Conservation (phyloP, 2,329 filamentous ascomycete species). For the Colletotrichum orbiculare region DNA sequence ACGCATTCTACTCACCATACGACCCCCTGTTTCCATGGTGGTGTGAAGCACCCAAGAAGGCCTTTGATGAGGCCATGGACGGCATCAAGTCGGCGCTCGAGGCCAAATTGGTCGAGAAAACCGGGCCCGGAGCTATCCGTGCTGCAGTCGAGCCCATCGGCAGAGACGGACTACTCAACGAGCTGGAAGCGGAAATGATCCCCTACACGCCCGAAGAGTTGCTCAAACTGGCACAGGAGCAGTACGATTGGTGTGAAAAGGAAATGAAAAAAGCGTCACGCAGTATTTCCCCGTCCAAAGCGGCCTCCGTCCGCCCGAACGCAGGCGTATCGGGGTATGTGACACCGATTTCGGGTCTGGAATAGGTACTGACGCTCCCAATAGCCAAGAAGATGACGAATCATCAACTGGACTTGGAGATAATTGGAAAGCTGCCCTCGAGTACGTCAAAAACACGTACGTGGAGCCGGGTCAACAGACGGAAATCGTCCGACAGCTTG, state of each 20-base stretch:
- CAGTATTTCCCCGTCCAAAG: slow-evolving; percentile 51
- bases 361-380: neutral
- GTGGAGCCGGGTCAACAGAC: slow-evolving; percentile 66
- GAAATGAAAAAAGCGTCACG: slow-evolving; percentile 64
- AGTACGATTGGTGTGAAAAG: slow-evolving; percentile 65
- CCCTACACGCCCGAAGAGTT: slow-evolving; percentile 68
- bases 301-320: slow-evolving; percentile 1
- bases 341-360: neutral
- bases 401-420: slow-evolving; percentile 44
- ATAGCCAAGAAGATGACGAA: neutral
- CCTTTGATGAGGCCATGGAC: slow-evolving; percentile 50
- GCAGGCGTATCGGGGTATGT: slow-evolving; percentile 14
- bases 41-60: slow-evolving; percentile 57
- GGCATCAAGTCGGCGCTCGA: slow-evolving; percentile 51
- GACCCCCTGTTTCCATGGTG: slow-evolving; percentile 69
- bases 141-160: slow-evolving; percentile 65
- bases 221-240: slow-evolving; percentile 59
- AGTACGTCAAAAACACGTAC: slow-evolving; percentile 65
- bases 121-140: slow-evolving; percentile 23
- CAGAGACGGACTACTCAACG: slow-evolving; percentile 58
- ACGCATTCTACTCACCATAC: slow-evolving; percentile 63
- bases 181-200: slow-evolving; percentile 67
- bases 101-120: slow-evolving; percentile 45
- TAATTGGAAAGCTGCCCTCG: slow-evolving; percentile 64
- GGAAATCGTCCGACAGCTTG: slow-evolving; percentile 61